Conservation (phyloP, 2,329 filamentous ascomycete species). For the Fusarium penzigii region DNA sequence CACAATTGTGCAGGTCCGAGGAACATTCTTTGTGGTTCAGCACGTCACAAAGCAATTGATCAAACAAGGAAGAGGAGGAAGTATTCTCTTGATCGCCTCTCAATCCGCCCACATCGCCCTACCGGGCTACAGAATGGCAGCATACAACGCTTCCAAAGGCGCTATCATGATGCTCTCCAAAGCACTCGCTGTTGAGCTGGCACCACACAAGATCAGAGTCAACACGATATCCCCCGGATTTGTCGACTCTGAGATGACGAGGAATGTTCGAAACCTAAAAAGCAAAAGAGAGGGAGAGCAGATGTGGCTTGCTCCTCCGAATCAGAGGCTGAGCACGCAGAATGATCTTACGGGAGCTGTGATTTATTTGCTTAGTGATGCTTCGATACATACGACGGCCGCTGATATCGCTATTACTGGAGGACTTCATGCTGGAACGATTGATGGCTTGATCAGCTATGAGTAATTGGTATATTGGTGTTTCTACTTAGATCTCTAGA, state of each 20-base stretch:
- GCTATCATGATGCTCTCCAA: constrained; percentile 42
- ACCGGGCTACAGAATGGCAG: constrained; percentile 32
- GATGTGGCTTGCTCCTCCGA: constrained; percentile 40
- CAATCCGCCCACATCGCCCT: constrained; percentile 26
- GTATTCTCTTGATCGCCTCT: constrained; percentile 35
- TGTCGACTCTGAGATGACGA: constrained; percentile 39
- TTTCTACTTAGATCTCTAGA: too few species aligned
- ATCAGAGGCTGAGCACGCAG: constrained; percentile 40
- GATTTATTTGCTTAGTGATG: constrained; percentile 46
- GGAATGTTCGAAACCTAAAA: constrained; percentile 32
- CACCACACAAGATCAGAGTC: constrained; percentile 37
- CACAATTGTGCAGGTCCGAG: constrained; percentile 33
- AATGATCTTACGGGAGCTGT: constrained; percentile 45
- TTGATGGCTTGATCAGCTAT: constrained; percentile 39
- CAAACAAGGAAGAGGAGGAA: constrained; percentile 40
- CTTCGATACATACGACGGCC: constrained; percentile 43
- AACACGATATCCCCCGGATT: constrained; percentile 43
- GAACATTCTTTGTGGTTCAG: constrained; percentile 44
- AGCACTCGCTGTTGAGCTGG: constrained; percentile 40
- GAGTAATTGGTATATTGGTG: constrained; percentile 13
- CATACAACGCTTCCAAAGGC: constrained; percentile 46
- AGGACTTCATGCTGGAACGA: constrained; percentile 42
- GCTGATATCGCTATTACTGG: constrained; percentile 47
- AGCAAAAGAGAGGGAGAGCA: constrained; percentile 36
- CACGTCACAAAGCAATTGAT: constrained; percentile 41